Percentiles rank a stretch among this genome's conserved stretches.
phyloP scores from a whole-genome alignment of 2,329 filamentous ascomycete species.

The Fusarium mangiferae region DNA sequence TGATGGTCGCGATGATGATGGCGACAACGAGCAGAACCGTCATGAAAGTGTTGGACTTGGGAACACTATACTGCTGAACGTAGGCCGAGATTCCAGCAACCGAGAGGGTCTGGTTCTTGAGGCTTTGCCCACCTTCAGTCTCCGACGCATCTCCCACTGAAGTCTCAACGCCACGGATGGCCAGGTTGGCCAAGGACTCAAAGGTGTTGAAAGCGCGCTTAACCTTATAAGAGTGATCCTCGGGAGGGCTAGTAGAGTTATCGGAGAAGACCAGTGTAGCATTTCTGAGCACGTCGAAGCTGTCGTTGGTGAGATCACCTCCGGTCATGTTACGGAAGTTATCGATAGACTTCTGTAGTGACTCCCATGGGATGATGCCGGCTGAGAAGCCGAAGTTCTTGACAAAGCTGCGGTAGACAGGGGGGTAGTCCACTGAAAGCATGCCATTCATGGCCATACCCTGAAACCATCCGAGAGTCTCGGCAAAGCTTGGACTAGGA shows the following conservation, averaged over 20 bases:
- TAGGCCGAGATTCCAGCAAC: constrained; percentile 85
- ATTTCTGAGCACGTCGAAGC: constrained; percentile 77
- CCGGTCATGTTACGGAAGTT: constrained; percentile 82
- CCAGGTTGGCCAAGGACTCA: constrained; percentile 62
- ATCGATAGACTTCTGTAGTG: constrained; percentile 85
- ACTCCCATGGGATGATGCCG: constrained; percentile 84
- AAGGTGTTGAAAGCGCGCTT: constrained; percentile 66
- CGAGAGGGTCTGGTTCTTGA: constrained; percentile 54
- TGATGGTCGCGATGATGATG: constrained; percentile 84
- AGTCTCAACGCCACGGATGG: constrained; percentile 63
- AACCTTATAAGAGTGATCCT: constrained; percentile 54
- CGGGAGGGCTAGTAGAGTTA: constrained; percentile 59
- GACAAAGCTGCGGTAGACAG: constrained; percentile 87
- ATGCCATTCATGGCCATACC: constrained; percentile 95
- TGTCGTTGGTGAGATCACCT: constrained; percentile 86
- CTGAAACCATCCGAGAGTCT: constrained; percentile 91
- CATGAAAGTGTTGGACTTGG: constrained; percentile 94
- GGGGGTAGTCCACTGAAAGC: constrained; percentile 89
- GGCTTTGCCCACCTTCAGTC: constrained; percentile 36
- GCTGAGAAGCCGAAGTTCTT: constrained; percentile 95
- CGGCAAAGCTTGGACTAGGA: constrained; percentile 83
- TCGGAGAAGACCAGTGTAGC: constrained; percentile 78
- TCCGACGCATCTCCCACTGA: constrained; percentile 52
- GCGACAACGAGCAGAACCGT: constrained; percentile 89
- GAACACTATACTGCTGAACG: constrained; percentile 85